phyloP scores from a whole-genome alignment of 495 filamentous ascomycete genomes.

The Penicillium verhagenii region DNA sequence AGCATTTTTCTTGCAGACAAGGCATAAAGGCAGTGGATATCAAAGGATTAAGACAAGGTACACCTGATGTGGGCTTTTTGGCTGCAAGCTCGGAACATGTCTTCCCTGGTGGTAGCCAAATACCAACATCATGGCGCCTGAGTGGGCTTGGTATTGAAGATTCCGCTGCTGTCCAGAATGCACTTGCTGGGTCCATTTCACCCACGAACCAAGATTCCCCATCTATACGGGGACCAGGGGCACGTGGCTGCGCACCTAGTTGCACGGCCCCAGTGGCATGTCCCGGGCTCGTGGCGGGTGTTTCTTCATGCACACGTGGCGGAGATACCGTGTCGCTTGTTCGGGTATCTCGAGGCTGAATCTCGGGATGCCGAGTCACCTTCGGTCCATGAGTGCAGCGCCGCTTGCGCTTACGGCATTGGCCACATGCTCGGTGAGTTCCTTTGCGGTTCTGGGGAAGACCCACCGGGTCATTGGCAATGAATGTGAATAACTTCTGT shows the following conservation, averaged over 20 bases:
- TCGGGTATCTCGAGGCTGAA: neutral
- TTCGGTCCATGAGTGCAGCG: constrained; percentile 1
- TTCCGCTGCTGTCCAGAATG: constrained; percentile 1
- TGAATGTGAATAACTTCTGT: neutral
- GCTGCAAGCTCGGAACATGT: constrained; percentile 1
- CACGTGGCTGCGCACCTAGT: neutral
- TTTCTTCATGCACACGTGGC: neutral
- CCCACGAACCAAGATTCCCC: constrained; percentile 5
- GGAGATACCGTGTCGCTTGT: neutral
- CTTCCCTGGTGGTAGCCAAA: constrained; percentile 1
- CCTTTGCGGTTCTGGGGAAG: constrained; percentile 2
- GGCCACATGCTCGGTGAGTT: neutral
- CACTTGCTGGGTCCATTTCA: constrained; percentile 2
- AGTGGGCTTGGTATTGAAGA: neutral
- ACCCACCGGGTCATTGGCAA: neutral
- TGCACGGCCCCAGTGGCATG: neutral
- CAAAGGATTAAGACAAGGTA: neutral
- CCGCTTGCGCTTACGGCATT: constrained; percentile 5
- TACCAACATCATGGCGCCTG: constrained; percentile 4
- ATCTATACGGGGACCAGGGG: neutral
- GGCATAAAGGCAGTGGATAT: neutral
- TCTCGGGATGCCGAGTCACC: neutral
- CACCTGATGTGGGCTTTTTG: constrained; percentile 1
- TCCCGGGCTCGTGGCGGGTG: neutral
- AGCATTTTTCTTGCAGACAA: neutral